These are phyloP conservation scores for Garcia nutans DNA, from an alignment of 345 rosid genomes.

Conservation along the genomic window DNA sequence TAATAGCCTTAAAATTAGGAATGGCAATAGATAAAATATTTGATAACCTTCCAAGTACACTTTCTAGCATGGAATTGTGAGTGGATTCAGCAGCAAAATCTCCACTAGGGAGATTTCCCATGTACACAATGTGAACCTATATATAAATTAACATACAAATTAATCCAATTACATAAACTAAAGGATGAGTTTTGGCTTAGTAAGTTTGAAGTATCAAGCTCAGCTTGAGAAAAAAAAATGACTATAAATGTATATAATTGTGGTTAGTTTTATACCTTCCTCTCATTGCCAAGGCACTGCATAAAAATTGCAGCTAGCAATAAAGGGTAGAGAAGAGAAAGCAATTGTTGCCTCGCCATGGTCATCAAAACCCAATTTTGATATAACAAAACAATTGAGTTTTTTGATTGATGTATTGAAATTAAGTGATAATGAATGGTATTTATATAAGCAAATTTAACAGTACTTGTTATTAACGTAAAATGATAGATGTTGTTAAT, in stretches of 20 bases:
- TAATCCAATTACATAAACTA: too few species aligned
- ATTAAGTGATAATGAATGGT: not conserved
- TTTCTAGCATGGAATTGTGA: constrained; percentile 37
- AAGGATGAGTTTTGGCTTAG: too few species aligned
- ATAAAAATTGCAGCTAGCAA: constrained; percentile 24
- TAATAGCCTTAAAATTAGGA: not conserved
- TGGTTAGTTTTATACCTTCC: constrained; percentile 18
- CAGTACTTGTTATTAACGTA: constrained; percentile 15
- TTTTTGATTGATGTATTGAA: constrained; percentile 3
- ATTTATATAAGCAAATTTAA: constrained; percentile 19
- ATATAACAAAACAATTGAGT: not conserved
- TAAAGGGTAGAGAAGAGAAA: constrained; percentile 16
- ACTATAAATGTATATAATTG: too few species aligned
- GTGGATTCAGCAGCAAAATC: constrained; percentile 6
- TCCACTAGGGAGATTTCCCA: constrained; percentile 37
- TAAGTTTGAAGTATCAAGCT: too few species aligned
- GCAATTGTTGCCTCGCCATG: constrained; percentile 6
- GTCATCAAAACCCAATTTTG: constrained; percentile 15
- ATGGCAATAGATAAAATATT: not conserved
- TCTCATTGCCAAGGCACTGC: constrained; percentile 30
- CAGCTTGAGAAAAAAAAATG: too few species aligned
- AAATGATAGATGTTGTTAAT: not conserved
- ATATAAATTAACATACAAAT: too few species aligned
- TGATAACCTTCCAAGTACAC: constrained; percentile 37
- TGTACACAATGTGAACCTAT: constrained; percentile 41